Percentiles rank a stretch among this genome's conserved stretches.
phyloP scores from a whole-genome alignment of 768 basidiomycete genomes.

The button mushroom (Agaricus bisporus) region DNA sequence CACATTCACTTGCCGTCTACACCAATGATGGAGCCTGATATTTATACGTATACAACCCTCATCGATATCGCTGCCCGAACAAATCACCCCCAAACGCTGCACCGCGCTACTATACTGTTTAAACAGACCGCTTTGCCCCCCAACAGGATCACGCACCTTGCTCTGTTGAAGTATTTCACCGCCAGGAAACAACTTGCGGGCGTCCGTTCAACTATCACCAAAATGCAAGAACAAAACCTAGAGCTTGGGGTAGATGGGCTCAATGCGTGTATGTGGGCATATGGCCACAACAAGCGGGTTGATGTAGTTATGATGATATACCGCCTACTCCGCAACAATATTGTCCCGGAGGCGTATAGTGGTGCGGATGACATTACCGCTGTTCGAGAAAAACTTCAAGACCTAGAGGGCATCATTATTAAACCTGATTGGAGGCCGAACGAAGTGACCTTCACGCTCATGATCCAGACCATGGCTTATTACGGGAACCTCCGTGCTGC shows the following conservation, averaged over 20 bases:
- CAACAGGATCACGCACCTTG: slow-evolving; percentile 57
- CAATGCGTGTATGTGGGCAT: slow-evolving; percentile 71
- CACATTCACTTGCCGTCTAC: slow-evolving; percentile 3
- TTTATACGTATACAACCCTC: slow-evolving; percentile 65
- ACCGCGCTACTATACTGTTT: slow-evolving; percentile 49
- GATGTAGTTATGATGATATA: slow-evolving; percentile 61
- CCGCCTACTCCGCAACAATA: slow-evolving; percentile 51
- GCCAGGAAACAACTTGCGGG: slow-evolving; percentile 39
- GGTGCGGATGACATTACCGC: slow-evolving; percentile 29
- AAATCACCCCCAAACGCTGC: slow-evolving; percentile 28
- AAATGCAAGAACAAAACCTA: slow-evolving; percentile 43
- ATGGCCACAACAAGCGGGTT: slow-evolving; percentile 42
- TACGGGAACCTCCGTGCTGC: slow-evolving; percentile 57
- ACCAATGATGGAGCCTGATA: slow-evolving; percentile 44
- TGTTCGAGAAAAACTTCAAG: slow-evolving; percentile 30
- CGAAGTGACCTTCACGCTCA: slow-evolving; percentile 55
- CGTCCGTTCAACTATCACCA: slow-evolving; percentile 48
- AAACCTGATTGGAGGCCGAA: slow-evolving; percentile 45
- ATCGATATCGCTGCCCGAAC: slow-evolving; percentile 58
- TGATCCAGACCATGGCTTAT: slow-evolving; percentile 69
- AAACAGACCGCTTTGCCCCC: slow-evolving; percentile 47
- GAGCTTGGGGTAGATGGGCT: slow-evolving; percentile 58
- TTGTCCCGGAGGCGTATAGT: slow-evolving; percentile 27
- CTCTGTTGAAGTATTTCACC: slow-evolving; percentile 52
- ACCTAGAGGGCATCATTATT: slow-evolving; percentile 42